A percentile compares a stretch with the other conserved stretches of the same genome.
Evolutionary conservation across 768 basidiomycete species (phyloP).

Genomic region (Lentinula edodes): DNA sequence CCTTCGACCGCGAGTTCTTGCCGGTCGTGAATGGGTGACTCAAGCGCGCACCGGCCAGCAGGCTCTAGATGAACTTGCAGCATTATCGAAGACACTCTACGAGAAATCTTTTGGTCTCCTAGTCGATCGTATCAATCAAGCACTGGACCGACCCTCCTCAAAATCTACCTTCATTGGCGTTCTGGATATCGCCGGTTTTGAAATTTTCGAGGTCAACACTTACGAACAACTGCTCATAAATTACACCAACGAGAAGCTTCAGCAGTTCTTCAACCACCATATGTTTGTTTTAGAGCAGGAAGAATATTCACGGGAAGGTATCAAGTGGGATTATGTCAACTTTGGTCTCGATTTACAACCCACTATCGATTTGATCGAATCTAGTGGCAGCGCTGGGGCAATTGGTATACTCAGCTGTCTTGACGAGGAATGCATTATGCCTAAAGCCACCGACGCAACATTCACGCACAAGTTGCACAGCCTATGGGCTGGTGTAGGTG

Average conservation of each 20-base stretch:
- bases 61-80: conserved; percentile 85
- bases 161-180: conserved; percentile 97
- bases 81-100: conserved; percentile 92
- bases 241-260: conserved; percentile 97
- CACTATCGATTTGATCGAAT: conserved; percentile 96
- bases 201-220: conserved; percentile 90
- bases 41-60: conserved; percentile 90
- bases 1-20: conserved; percentile 83
- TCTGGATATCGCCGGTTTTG: conserved; percentile 98
- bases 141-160: conserved; percentile 87
- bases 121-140: conserved; percentile 92
- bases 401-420: conserved; percentile 91
- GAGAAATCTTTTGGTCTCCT: conserved; percentile 94
- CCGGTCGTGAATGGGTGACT: conserved; percentile 95
- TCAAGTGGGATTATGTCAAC: conserved; percentile 97
- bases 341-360: conserved; percentile 97
- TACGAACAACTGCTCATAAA: conserved; percentile 99
- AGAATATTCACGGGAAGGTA: conserved; percentile 93
- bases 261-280: conserved; percentile 98
- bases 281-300: conserved; percentile 99
- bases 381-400: conserved; percentile 61
- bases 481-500: conserved; percentile 57
- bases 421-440: conserved; percentile 99
- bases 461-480: conserved; percentile 90
- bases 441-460: conserved; percentile 91